A percentile compares a stretch with the other conserved stretches of the same genome.
These are phyloP conservation scores for Kregervanrija delftensis DNA, from an alignment of 805 yeast genomes.

Conservation along the genomic window DNA sequence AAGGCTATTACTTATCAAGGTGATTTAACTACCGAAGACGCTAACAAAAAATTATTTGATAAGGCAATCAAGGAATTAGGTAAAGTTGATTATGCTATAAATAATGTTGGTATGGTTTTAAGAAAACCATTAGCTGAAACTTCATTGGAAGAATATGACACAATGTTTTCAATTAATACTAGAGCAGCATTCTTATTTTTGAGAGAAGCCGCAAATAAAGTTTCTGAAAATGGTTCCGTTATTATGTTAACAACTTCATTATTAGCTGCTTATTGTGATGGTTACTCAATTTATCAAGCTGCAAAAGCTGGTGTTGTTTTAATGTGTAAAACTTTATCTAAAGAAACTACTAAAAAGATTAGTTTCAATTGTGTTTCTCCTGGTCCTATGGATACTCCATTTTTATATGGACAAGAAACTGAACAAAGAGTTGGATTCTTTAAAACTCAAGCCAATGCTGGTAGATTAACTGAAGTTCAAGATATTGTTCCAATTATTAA, in stretches of 20 bases:
- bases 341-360: conserved; percentile 43
- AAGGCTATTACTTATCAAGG: conserved; percentile 39
- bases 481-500: conserved; percentile 61
- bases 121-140: conserved; percentile 52
- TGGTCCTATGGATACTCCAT: conserved; percentile 64
- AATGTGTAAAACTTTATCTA: conserved; percentile 47
- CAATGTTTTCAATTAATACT: conserved; percentile 47
- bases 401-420: conserved; percentile 55
- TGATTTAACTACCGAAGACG: conserved; percentile 35
- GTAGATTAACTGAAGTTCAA: conserved; percentile 47
- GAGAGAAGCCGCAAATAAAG: conserved; percentile 45
- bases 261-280: conserved; percentile 57
- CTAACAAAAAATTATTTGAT: conserved; percentile 38
- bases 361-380: conserved; percentile 55
- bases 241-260: conserved; percentile 56
- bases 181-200: conserved; percentile 57
- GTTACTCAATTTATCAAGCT: conserved; percentile 49
- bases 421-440: conserved; percentile 45
- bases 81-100: conserved; percentile 53
- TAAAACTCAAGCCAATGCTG: conserved; percentile 42
- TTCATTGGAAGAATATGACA: conserved; percentile 47
- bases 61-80: conserved; percentile 40
- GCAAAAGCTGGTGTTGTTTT: conserved; percentile 50
- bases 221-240: conserved; percentile 47
- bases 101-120: conserved; percentile 61